Evolutionary conservation across 2,329 filamentous ascomycete genomes (phyloP).

Genomic region (Ophiostoma quercus): DNA sequence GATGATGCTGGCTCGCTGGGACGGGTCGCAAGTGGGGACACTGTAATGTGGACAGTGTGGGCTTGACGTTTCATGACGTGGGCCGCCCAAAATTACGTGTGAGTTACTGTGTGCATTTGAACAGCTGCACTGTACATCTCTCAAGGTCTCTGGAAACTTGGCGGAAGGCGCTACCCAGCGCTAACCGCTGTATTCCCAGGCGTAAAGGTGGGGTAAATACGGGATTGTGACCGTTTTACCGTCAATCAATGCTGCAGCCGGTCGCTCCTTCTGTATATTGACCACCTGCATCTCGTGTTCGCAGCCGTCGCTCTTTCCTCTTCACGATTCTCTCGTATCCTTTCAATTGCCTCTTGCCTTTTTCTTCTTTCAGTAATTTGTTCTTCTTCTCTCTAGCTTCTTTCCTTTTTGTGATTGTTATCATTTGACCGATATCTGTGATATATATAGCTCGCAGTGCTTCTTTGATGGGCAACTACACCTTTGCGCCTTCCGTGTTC

Average conservation of each 20-base stretch:
- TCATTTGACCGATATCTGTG: neutral
- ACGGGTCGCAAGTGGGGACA: conserved; percentile 10
- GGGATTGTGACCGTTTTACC: conserved; percentile 11
- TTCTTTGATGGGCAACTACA: neutral
- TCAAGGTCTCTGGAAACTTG: conserved; percentile 1
- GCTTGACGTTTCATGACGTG: neutral
- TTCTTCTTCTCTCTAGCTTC: neutral
- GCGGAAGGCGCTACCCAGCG: neutral
- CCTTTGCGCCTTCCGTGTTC: conserved; percentile 11
- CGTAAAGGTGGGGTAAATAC: conserved; percentile 22
- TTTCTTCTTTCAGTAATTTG: neutral
- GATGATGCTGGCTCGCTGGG: neutral
- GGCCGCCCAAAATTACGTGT: neutral
- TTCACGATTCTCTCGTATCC: neutral
- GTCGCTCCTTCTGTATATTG: neutral
- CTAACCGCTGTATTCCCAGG: neutral
- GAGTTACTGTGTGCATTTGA: neutral
- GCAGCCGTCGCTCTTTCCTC: conserved; percentile 15
- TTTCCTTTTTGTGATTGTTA: neutral
- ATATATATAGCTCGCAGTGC: neutral
- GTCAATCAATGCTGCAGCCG: neutral
- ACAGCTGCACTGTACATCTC: neutral
- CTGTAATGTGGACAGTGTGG: conserved; percentile 16
- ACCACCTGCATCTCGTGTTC: neutral
- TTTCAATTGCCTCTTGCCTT: neutral